A percentile compares a stretch with the other conserved stretches of the same genome.
Evolutionary conservation across 257 asterid species (phyloP).

Genomic region (Cordia subcordata): DNA sequence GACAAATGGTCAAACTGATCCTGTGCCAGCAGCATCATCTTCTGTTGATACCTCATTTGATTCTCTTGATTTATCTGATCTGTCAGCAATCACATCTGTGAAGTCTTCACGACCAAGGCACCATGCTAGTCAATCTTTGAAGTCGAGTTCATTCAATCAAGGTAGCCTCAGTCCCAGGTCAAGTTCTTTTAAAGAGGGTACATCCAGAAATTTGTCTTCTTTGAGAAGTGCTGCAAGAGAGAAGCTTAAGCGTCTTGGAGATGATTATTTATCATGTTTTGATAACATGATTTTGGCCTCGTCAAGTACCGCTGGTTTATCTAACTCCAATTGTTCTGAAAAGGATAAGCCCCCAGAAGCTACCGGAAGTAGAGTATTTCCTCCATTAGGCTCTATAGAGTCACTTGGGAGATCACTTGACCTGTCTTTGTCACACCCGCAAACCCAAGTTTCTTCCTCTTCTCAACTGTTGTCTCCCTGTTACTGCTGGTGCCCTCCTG

Average conservation of each 20-base stretch:
- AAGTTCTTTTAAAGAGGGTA: constrained; percentile 55
- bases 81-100: constrained; percentile 32
- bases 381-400: constrained; percentile 38
- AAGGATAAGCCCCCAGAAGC: constrained; percentile 31
- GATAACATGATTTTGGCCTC: constrained; percentile 31
- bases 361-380: constrained; percentile 17
- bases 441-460: constrained; percentile 29
- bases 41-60: constrained; percentile 27
- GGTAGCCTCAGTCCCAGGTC: constrained; percentile 63
- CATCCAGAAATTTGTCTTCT: constrained; percentile 45
- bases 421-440: constrained; percentile 31
- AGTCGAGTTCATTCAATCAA: constrained; percentile 39
- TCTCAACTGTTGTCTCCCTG: constrained; percentile 57
- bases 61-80: constrained; percentile 30
- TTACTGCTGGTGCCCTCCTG: constrained; percentile 93
- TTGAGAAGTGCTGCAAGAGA: constrained; percentile 45
- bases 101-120: constrained; percentile 48
- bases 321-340: constrained; percentile 27
- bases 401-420: constrained; percentile 23
- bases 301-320: constrained; percentile 24
- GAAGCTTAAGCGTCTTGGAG: constrained; percentile 46
- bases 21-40: constrained; percentile 23
- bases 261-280: constrained; percentile 26
- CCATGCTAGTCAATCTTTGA: constrained; percentile 39
- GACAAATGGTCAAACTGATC: constrained; percentile 29